A percentile compares a stretch with the other conserved stretches of the same genome.
Conservation (phyloP, 148 eudicot genomes). For the Polygonum maritimum region DNA sequence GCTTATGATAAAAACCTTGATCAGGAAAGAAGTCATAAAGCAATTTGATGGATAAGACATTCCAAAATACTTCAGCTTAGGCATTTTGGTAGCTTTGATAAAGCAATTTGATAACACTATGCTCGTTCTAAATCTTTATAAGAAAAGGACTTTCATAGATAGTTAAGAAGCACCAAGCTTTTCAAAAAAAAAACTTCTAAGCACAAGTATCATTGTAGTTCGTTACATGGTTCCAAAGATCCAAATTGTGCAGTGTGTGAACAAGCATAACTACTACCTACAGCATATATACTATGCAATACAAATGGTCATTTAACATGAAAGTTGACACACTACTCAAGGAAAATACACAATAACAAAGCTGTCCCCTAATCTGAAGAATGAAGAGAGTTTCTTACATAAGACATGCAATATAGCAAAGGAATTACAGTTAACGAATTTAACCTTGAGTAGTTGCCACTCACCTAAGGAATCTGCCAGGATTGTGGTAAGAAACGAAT, state of each 20-base stretch:
- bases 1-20: neutral
- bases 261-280: neutral
- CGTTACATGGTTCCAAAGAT: neutral
- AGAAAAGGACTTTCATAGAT: neutral
- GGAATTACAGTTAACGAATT: neutral
- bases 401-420: neutral
- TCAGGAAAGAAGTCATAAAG: neutral
- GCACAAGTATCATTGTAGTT: neutral
- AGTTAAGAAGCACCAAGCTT: neutral
- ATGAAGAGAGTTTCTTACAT: neutral
- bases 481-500: constrained; percentile 68
- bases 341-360: neutral
- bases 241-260: neutral
- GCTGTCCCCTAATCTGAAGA: neutral
- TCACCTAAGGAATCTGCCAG: constrained; percentile 88
- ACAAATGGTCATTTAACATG: neutral
- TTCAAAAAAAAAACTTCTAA: neutral
- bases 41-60: neutral
- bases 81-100: neutral
- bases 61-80: neutral
- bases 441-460: constrained; percentile 5
- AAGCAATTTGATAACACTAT: neutral
- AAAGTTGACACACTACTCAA: neutral
- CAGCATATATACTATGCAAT: neutral
- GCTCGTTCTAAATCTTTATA: neutral